phyloP scores from a whole-genome alignment of 2,329 filamentous ascomycete species.

The Sporothrix pseudoabietina region DNA sequence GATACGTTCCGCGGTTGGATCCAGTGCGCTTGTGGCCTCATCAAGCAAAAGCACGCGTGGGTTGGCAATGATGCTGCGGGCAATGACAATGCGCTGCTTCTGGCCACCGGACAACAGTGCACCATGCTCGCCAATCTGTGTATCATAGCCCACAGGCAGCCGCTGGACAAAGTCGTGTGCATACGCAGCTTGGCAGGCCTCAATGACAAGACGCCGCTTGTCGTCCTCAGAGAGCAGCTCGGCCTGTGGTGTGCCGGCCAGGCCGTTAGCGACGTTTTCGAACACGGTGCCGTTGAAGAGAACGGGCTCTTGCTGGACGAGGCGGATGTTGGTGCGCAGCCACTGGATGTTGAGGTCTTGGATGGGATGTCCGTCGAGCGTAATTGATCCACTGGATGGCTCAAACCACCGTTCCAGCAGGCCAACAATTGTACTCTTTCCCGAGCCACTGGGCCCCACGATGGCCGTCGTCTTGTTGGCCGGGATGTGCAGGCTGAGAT shows the following conservation, averaged over 20 bases:
- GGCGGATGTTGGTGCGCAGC: slow-evolving; percentile 52
- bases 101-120: slow-evolving; percentile 76
- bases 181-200: slow-evolving; percentile 68
- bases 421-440: slow-evolving; percentile 77
- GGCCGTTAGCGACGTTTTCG: slow-evolving; percentile 57
- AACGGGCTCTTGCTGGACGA: slow-evolving; percentile 47
- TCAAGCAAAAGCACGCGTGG: slow-evolving; percentile 41
- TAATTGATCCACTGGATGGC: slow-evolving; percentile 34
- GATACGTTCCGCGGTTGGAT: slow-evolving; percentile 46
- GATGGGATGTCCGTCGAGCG: slow-evolving; percentile 36
- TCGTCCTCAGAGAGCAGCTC: slow-evolving; percentile 46
- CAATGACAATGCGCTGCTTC: slow-evolving; percentile 73
- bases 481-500: slow-evolving; percentile 54
- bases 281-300: slow-evolving; percentile 53
- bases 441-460: slow-evolving; percentile 77
- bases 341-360: slow-evolving; percentile 63
- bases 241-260: slow-evolving; percentile 49
- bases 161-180: slow-evolving; percentile 69
- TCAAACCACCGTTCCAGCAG: slow-evolving; percentile 73
- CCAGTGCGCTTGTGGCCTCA: slow-evolving; percentile 51
- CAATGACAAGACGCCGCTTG: slow-evolving; percentile 59
- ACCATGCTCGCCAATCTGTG: slow-evolving; percentile 75
- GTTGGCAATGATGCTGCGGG: slow-evolving; percentile 39
- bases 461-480: slow-evolving; percentile 77
- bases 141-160: slow-evolving; percentile 69